These are phyloP conservation scores for Closterium sp. DNA, from an alignment of 139 green algal genomes.

Conservation along the genomic window DNA sequence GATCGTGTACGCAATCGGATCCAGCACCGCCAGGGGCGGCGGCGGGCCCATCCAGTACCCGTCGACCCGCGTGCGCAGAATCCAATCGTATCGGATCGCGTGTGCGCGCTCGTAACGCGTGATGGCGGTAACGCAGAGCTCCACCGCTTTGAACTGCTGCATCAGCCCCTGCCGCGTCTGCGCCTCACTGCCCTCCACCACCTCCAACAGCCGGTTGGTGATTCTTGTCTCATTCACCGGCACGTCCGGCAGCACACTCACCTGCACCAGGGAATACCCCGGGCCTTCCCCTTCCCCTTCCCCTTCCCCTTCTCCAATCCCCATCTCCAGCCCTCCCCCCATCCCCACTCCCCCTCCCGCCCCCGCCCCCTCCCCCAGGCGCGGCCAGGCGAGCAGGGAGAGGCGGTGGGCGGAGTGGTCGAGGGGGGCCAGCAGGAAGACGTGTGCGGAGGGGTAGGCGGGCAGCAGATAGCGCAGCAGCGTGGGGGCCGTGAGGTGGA, in stretches of 20 bases:
- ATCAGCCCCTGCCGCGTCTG: conserved; percentile 34
- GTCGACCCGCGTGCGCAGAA: conserved; percentile 37
- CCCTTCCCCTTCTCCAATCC: background rate
- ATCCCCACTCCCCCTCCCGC: no score
- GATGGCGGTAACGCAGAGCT: conserved; percentile 33
- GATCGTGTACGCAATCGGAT: conserved; percentile 15
- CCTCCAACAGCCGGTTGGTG: background rate
- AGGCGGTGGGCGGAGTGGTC: conserved; percentile 43
- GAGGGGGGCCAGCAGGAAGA: conserved; percentile 40
- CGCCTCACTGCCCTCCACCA: background rate
- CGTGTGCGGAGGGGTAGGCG: conserved; percentile 16
- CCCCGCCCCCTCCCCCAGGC: background rate
- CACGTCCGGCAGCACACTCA: conserved; percentile 26
- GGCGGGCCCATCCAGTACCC: conserved; percentile 38
- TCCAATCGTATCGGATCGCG: conserved; percentile 29
- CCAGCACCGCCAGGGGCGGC: background rate
- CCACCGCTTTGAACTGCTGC: conserved; percentile 47
- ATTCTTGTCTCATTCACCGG: conserved; percentile 24
- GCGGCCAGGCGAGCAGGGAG: conserved; percentile 5
- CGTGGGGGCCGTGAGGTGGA: conserved; percentile 36
- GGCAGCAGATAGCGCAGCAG: conserved; percentile 32
- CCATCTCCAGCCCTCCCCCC: no score
- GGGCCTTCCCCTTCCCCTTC: background rate
- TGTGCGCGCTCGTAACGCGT: conserved; percentile 8
- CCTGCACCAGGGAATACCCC: background rate